These are phyloP conservation scores for Wickerhamomyces tratensis DNA, from an alignment of 805 yeast species.

Conservation along the genomic window DNA sequence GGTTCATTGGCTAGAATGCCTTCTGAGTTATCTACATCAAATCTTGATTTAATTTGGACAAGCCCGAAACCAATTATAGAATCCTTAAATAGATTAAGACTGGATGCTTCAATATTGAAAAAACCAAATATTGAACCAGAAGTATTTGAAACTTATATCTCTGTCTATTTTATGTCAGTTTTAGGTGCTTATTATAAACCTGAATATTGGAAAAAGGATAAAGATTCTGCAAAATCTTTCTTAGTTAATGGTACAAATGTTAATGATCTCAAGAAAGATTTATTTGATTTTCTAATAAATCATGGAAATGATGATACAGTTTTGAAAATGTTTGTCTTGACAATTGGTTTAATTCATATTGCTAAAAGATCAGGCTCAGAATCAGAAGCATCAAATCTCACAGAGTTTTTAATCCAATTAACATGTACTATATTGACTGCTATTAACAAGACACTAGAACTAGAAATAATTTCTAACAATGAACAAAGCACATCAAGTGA, in stretches of 20 bases:
- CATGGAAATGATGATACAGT: conserved; percentile 4
- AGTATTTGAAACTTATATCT: conserved; percentile 1
- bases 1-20: conserved; percentile 33
- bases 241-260: conserved; percentile 22
- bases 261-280: conserved; percentile 21
- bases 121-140: neutral
- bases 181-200: conserved; percentile 36
- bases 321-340: conserved; percentile 25
- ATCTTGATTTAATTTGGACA: conserved; percentile 23
- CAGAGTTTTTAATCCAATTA: conserved; percentile 27
- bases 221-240: conserved; percentile 15
- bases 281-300: conserved; percentile 15
- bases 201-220: conserved; percentile 21
- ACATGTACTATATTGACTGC: conserved; percentile 24
- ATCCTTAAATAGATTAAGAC: conserved; percentile 16
- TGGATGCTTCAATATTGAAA: neutral
- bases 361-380: conserved; percentile 9
- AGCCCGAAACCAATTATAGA: conserved; percentile 21
- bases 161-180: conserved; percentile 23
- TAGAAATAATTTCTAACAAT: neutral
- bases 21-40: conserved; percentile 26
- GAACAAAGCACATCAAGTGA: neutral
- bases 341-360: conserved; percentile 25
- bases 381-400: conserved; percentile 1
- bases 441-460: conserved; percentile 18